Evolutionary conservation across 2,329 filamentous ascomycete genomes (phyloP), one percentile per base, ranked within the genome.

Genomic region (Clarireedia monteithiana): DNA sequence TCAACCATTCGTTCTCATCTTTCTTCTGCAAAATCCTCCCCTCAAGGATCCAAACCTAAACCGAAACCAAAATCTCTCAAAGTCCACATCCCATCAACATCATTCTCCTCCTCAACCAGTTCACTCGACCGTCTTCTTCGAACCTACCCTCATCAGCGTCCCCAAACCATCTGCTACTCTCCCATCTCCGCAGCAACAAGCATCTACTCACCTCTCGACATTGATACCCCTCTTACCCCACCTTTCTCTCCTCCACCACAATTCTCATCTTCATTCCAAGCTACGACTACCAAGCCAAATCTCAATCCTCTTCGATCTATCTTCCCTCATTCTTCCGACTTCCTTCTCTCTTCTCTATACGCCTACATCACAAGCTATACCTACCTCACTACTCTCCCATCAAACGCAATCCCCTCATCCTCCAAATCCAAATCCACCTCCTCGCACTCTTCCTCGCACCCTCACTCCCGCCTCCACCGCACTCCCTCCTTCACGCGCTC

Each of bases 341-440:
- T 58, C 42, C 59, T 62, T 40, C 56, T 59, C 5, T 57, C 60
- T 10, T 59, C 61, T 2, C 62, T 68, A 23, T 68, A 68, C 52
- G 61, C 65, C 1, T 59, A 69, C 23, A 56, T 68, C 7, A 50
- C 68, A 12, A 62, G 60, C 6, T 63, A 66, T 24, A 61, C 62
- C 6, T 66, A 58, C 48, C 30, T 64, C 9, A 27, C 10, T 40
- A 6, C 17, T 23, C 9, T 39, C 38, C 24, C 30, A 40, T 34
- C 44, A 17, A 7, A 57, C 38, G n/a, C 53, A 49, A 23, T 48
- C 36, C 15, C 39, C 39, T 42, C 39, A 2, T 20, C 17, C n/a
- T 46, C 42, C 5, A 14, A 42, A 42, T 42, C 10, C n/a, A 42
- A 48, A 40, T 14, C 24, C n/a, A 4, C 12, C 24, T 14, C 39